Base-by-base conservation (phyloP, 2,329 filamentous ascomycete genomes). In the Stachybotrys echinatus region DNA sequence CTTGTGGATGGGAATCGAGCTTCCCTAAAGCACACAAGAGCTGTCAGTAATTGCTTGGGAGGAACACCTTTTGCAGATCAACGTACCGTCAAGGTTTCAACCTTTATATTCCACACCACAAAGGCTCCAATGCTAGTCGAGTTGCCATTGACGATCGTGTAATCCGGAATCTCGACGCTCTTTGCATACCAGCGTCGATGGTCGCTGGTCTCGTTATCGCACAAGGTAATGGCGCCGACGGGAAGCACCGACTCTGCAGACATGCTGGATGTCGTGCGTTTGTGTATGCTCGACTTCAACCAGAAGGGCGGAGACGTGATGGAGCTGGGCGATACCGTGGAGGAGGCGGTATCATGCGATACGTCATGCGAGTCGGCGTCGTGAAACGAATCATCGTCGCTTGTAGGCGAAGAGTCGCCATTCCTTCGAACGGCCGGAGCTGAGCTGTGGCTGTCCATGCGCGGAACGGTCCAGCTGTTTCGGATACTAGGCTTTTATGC, bases 61-160 rank as follows among this genome's bases (percentile, higher is more conserved):
- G 39, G n/a, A 10, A 34, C 27, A 14, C 27, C 10, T 34, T 40
- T n/a, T 40, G 17, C 38, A 40, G 39, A 42, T 18, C 39, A 44
- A 78, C 83, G 66, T 65, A 92, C 90, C 67, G 84, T 87, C 47
- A 97, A 73, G 4, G 91, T 96, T 66, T 94, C 85, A 42, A 99
- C 89, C 45, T 79, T 83, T 61, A 94, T 91, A 64, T 90, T 94
- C 89, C 89, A 99, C 7, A 96, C 91, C 2, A 96, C 89, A 71
- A 97, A 99, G 2, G 92, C 88, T n/a, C 92, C 92, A 23, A 83
- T 76, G 56, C 75, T 80, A 14, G 75, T 79, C 34, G 75, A 65
- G 54, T 77, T 76, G 47, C 79, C 75, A 52, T 82, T 80, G 43
- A 86, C 75, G 19, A 81, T 58, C 12, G 79, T 77, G 62, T 80